A percentile compares a stretch with the other conserved stretches of the same genome.
phyloP scores from a whole-genome alignment of 306 rosid genomes.

The Trichosanthes truncata region DNA sequence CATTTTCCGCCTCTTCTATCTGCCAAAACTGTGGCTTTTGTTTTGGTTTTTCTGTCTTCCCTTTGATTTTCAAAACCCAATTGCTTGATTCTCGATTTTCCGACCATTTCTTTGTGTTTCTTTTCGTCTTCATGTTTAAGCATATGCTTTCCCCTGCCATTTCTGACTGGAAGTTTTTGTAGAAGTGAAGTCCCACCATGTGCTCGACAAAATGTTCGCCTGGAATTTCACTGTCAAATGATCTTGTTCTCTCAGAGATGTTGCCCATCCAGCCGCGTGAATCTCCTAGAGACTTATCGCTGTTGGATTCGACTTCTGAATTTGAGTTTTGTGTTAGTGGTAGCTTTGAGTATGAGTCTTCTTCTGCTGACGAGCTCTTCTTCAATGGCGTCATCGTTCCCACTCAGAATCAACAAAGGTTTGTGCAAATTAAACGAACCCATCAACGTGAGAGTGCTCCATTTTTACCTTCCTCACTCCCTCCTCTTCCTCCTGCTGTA shows the following conservation, averaged over 20 bases:
- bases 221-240: not conserved
- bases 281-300: not conserved
- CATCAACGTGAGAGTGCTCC: conserved; percentile 1
- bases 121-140: not conserved
- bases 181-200: not conserved
- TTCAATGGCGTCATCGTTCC: conserved; percentile 74
- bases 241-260: not conserved
- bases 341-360: conserved; percentile 27
- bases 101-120: not conserved
- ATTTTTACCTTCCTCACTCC: conserved; percentile 17
- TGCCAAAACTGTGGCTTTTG: not conserved
- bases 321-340: conserved; percentile 53
- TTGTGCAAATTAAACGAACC: not conserved
- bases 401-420: conserved; percentile 26
- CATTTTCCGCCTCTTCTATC: not conserved
- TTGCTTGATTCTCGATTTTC: not conserved
- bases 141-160: not conserved
- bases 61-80: not conserved
- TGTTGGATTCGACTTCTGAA: conserved; percentile 28
- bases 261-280: not conserved
- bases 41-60: not conserved
- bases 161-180: not conserved
- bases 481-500: conserved; percentile 41
- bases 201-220: not conserved
- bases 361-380: conserved; percentile 94